Base-by-base conservation (phyloP, 2,329 filamentous ascomycete genomes). In the Penicillium fuscoglaucum region DNA sequence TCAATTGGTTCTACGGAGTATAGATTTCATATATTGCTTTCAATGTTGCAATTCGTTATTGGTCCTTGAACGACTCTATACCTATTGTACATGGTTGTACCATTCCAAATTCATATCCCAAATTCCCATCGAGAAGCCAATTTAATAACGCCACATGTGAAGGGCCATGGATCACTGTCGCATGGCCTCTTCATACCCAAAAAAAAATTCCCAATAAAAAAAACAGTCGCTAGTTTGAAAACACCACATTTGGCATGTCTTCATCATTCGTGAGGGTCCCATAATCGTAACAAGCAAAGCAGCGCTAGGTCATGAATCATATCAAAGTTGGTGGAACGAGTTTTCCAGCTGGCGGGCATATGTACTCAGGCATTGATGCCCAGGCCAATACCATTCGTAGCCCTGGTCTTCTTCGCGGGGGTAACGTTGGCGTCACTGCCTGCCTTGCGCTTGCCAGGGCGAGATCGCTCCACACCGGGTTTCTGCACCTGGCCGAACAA, bases 401-500 rank as follows among this genome's bases (percentile, higher is more conserved):
- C 68, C 62, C 81, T 80, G 29, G 79, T 73, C 67, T 82, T 82
- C 74, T 87, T 87, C 15, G 74, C 68, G 40, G 69, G 62, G 55
- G 57, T 55, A 66, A 73, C 73, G 41, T 62, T 65, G 28, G 73
- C 71, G 6, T 72, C 72, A 62, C 70, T 73, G 63, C 68, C 74
- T 57, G 69, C 72, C 65, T 77, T 77, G 59, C 77, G 74, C 69
- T 80, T 80, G 33, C 41, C 58, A 58, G 57, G 48, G 52, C 40
- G 61, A 46, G 66, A 56, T 24, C 74, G 72, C 8, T 79, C 76
- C 55, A 77, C 69, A 44, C 78, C 78, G 15, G 78, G 71, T 72
- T 89, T 89, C 65, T 80, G 84, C 29, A 88, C 80, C 37, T 83
- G 79, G 0, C 85, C 86, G 67, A 86, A 87, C 5, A 89, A 73